These are phyloP conservation scores for Coniella lustricola DNA, from an alignment of 2,329 filamentous ascomycete genomes.

Conservation along the genomic window DNA sequence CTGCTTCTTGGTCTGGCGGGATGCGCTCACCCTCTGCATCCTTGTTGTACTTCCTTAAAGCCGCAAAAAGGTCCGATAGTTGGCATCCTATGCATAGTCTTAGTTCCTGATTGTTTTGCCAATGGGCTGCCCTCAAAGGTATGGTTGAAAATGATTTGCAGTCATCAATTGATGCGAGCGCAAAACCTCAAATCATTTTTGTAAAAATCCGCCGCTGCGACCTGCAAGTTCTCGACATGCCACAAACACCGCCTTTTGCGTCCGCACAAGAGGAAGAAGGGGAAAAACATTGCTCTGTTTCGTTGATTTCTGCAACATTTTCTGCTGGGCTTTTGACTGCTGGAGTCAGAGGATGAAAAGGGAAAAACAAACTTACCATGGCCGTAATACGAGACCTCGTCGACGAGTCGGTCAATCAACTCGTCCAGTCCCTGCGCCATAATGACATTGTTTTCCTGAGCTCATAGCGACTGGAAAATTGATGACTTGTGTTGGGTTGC, in stretches of 20 bases:
- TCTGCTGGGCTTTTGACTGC: no score
- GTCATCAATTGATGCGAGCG: no score
- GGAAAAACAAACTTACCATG: constrained; percentile 29
- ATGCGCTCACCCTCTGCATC: constrained; percentile 4
- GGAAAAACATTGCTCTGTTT: no score
- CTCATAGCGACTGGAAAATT: constrained; percentile 19
- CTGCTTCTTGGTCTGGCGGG: not conserved
- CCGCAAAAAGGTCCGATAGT: constrained; percentile 18
- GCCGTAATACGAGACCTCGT: constrained; percentile 37
- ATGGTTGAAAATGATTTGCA: not conserved
- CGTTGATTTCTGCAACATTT: not conserved
- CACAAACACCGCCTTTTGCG: no score
- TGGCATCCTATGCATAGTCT: constrained; percentile 14
- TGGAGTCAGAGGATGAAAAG: no score
- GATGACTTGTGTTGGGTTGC: constrained; percentile 17
- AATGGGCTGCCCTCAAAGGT: not conserved
- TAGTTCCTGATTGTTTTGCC: constrained; percentile 1
- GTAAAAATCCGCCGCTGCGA: no score
- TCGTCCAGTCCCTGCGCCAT: constrained; percentile 37
- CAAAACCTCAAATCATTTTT: no score
- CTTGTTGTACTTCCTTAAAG: constrained; percentile 17
- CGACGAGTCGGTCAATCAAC: constrained; percentile 37
- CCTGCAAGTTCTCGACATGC: no score
- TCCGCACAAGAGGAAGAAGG: no score
- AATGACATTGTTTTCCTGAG: constrained; percentile 17